These are phyloP conservation scores for Boletus edulis DNA, from an alignment of 768 basidiomycete genomes.

Conservation along the genomic window DNA sequence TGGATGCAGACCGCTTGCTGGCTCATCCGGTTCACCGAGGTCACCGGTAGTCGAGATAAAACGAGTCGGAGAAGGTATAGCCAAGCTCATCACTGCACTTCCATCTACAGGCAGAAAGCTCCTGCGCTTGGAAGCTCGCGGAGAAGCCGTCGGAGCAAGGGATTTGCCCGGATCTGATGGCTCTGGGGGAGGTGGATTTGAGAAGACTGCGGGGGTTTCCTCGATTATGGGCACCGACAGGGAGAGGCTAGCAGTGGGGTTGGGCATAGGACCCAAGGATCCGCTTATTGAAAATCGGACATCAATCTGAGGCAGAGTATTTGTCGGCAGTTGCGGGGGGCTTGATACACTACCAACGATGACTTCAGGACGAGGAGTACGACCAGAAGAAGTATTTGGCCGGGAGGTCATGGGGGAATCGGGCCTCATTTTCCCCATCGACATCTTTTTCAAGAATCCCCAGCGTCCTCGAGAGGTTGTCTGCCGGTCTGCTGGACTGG, in stretches of 20 bases:
- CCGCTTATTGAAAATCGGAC: slow-evolving; percentile 73
- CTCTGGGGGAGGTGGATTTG: slow-evolving; percentile 1
- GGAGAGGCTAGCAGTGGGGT: slow-evolving; percentile 31
- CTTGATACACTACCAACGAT: slow-evolving; percentile 20
- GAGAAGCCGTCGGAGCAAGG: slow-evolving; percentile 41
- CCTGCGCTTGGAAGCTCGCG: slow-evolving; percentile 66
- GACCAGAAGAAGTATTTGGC: slow-evolving; percentile 33
- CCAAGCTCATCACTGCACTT: slow-evolving; percentile 57
- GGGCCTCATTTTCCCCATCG: slow-evolving; percentile 87
- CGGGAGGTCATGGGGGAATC: slow-evolving; percentile 49
- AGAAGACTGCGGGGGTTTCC: slow-evolving; percentile 14
- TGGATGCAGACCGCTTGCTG: slow-evolving; percentile 33
- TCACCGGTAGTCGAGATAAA: slow-evolving; percentile 50
- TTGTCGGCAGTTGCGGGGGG: slow-evolving; percentile 34
- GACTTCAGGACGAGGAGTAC: slow-evolving; percentile 13
- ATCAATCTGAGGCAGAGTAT: slow-evolving; percentile 59
- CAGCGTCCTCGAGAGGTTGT: slow-evolving; percentile 56
- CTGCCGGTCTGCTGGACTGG: slow-evolving; percentile 27
- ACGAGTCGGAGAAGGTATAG: slow-evolving; percentile 59
- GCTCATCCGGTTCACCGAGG: slow-evolving; percentile 33
- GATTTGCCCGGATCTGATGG: slow-evolving; percentile 25
- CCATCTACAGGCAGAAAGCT: slow-evolving; percentile 88
- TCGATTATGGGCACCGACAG: slow-evolving; percentile 23
- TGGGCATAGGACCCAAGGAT: slow-evolving; percentile 49
- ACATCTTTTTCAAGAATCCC: slow-evolving; percentile 99